Evolutionary conservation across 148 eudicot species (phyloP).

Genomic region (Chenopodium album): DNA sequence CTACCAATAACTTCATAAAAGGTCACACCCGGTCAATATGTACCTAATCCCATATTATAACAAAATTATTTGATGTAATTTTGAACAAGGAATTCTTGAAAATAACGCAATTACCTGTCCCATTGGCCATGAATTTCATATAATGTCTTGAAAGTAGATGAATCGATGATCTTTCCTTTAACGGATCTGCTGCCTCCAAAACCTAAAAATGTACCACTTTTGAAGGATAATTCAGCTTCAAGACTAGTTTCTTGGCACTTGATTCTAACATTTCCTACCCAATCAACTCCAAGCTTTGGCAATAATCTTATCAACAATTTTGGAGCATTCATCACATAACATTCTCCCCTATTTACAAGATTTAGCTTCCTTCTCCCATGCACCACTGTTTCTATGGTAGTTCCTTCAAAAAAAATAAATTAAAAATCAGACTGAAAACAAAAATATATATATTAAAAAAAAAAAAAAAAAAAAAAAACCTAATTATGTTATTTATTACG

Average conservation of each 20-base stretch:
- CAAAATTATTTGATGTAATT: too few species aligned
- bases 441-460: background rate
- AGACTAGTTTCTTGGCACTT: conserved; percentile 65
- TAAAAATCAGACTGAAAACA: background rate
- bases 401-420: conserved; percentile 33
- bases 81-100: too few species aligned
- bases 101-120: conserved; percentile 56
- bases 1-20: too few species aligned
- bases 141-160: conserved; percentile 38
- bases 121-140: conserved; percentile 72
- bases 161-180: conserved; percentile 53
- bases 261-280: conserved; percentile 63
- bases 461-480: background rate
- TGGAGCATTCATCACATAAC: conserved; percentile 59
- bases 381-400: conserved; percentile 56
- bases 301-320: conserved; percentile 60
- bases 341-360: conserved; percentile 51
- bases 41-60: too few species aligned
- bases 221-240: conserved; percentile 54
- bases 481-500: background rate
- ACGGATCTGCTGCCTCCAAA: conserved; percentile 38
- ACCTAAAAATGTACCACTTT: conserved; percentile 47
- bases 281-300: conserved; percentile 65
- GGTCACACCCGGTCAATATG: too few species aligned
- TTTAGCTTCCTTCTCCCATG: conserved; percentile 53